phyloP scores from a whole-genome alignment of 805 yeast species.

The Debaryomyces castellii region DNA sequence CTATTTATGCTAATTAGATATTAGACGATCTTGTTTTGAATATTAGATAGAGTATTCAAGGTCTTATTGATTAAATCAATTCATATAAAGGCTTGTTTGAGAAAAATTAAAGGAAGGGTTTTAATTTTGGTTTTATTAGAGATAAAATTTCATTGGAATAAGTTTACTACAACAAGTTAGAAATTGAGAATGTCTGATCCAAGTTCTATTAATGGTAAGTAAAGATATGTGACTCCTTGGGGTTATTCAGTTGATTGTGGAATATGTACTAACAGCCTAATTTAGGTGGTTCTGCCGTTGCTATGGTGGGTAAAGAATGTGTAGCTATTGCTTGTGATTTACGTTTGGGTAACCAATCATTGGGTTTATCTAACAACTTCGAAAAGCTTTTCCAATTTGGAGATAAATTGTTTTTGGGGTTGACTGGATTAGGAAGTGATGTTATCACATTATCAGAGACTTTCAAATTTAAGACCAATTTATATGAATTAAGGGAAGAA shows the following conservation, averaged over 20 bases:
- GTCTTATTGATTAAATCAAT: background rate
- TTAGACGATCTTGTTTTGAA: background rate
- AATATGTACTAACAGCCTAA: constrained; percentile 1
- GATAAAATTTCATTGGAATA: background rate
- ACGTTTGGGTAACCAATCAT: constrained; percentile 89
- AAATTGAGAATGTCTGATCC: constrained; percentile 65
- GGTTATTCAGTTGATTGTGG: background rate
- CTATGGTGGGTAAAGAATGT: constrained; percentile 98
- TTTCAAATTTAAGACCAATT: constrained; percentile 80
- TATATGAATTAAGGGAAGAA: constrained; percentile 90
- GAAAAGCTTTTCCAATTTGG: constrained; percentile 89
- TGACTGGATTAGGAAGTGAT: constrained; percentile 95
- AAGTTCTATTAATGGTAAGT: constrained; percentile 65
- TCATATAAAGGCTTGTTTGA: background rate
- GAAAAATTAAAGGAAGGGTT: background rate
- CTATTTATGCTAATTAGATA: background rate
- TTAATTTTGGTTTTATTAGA: background rate
- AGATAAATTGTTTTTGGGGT: constrained; percentile 77
- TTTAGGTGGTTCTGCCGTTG: constrained; percentile 91
- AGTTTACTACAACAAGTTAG: background rate
- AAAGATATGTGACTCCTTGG: background rate
- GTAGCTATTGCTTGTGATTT: constrained; percentile 96
- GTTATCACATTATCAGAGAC: constrained; percentile 81
- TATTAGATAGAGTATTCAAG: background rate
- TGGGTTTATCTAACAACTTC: constrained; percentile 89